Base-by-base conservation (phyloP, 371 early-diverging fungal genomes). In the Lichtheimia ramosa region DNA sequence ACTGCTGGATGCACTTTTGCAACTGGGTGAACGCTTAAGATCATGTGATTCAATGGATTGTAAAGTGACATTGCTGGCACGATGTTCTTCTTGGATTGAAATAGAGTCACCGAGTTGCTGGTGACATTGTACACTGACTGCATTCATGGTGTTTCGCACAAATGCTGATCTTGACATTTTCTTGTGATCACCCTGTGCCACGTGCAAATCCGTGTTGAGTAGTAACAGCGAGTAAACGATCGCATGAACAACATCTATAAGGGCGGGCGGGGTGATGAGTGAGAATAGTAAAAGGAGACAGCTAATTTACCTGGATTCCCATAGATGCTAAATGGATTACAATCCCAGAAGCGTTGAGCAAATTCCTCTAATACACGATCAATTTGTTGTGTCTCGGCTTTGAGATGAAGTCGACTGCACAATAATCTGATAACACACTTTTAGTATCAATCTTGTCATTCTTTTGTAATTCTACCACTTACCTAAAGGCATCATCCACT, bases 131-230 rank as follows among this genome's bases (percentile, higher is more conserved):
- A 79, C 74, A 27, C 75, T 69, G 23, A 86, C 63, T 0, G 83
- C 76, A 3, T 75, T 67, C 73, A 86, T 73, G 10, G 86, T 85
- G 51, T 88, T 85, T 43, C 81, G 77, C 24, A 88, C 71, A 66
- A 88, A 88, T 16, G 84, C 86, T 2, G 82, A 71, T 5, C 80
- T 71, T 18, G 88, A 81, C 86, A 88, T 88, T 54, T 71, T 69
- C 43, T 75, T 80, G 15, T 82, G 83, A 23, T 82, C 85, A 16
- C 80, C 80, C 61, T 89, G 87, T n/a, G 93, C 93, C 46, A 92
- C 83, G 62, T 95, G 92, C 18, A 96, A 79, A 70, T 97, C 97
- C 12, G 97, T 97, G 68, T 96, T 96, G 18, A 97, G 82, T 51
- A 97, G 66, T 57, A 97, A 69, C 3, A 95, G 50, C 7, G 95